Conservation (phyloP, 1,284 basidiomycete species). For the Leccinum pachyderme region DNA sequence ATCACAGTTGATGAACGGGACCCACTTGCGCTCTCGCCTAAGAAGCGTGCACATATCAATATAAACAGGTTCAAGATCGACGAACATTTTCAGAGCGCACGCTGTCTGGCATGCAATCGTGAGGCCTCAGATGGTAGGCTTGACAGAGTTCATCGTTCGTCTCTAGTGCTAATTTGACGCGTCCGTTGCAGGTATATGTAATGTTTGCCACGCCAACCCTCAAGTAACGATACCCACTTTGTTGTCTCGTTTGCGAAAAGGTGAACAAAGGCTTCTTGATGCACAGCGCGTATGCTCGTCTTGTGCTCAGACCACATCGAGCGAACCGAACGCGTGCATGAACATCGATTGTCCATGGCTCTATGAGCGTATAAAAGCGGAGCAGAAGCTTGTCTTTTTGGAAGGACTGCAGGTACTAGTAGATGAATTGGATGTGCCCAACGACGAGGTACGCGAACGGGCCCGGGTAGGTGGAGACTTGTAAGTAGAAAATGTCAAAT, state of each 20-base stretch:
- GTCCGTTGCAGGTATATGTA: slow-evolving; percentile 58
- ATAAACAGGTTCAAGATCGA: slow-evolving; percentile 56
- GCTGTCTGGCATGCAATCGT: slow-evolving; percentile 69
- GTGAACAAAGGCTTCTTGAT: slow-evolving; percentile 56
- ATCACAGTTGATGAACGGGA: slow-evolving; percentile 30
- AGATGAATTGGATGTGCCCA: slow-evolving; percentile 24
- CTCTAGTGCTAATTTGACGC: not conserved
- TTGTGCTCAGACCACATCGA: slow-evolving; percentile 57
- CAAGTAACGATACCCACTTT: slow-evolving; percentile 61
- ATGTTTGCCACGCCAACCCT: slow-evolving; percentile 54
- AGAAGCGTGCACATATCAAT: slow-evolving; percentile 40
- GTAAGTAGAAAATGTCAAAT: not conserved
- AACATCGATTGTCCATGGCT: slow-evolving; percentile 85
- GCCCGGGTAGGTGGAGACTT: not conserved
- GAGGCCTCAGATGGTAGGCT: slow-evolving; percentile 53
- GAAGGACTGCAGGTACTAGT: slow-evolving; percentile 37
- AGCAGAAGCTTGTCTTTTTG: slow-evolving; percentile 53
- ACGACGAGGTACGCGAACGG: not conserved
- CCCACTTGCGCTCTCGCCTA: slow-evolving; percentile 39
- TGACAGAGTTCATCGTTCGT: not conserved
- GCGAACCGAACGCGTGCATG: slow-evolving; percentile 71
- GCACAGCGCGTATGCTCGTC: slow-evolving; percentile 69
- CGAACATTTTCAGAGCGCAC: slow-evolving; percentile 71
- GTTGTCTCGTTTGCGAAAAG: slow-evolving; percentile 52
- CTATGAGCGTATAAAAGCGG: slow-evolving; percentile 68